These are phyloP conservation scores for Blastomyces percursus DNA, from an alignment of 2,329 filamentous ascomycete genomes.

Conservation along the genomic window DNA sequence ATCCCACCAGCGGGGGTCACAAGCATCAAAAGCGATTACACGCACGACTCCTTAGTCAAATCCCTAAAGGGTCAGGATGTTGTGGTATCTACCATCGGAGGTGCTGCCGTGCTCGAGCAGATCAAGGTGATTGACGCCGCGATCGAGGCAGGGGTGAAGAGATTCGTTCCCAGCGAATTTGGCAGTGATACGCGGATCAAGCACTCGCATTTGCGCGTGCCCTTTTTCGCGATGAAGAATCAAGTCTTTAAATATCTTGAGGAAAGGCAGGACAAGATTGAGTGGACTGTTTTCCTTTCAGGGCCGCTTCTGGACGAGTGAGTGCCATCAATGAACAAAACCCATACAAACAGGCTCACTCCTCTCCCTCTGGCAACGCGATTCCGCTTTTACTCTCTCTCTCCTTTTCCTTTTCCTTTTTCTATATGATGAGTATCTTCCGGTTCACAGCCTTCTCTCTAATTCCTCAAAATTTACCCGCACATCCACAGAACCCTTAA, in stretches of 20 bases:
- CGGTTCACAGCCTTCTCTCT: background rate
- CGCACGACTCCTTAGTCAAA: constrained; percentile 13
- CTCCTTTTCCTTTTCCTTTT: background rate
- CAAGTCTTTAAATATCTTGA: constrained; percentile 11
- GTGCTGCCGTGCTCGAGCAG: constrained; percentile 3
- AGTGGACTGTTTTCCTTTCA: constrained; percentile 10
- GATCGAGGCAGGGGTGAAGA: constrained; percentile 5
- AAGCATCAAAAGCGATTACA: constrained; percentile 15
- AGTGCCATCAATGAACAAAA: background rate
- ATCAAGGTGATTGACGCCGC: constrained; percentile 10
- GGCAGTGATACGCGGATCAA: constrained; percentile 9
- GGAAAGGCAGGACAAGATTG: constrained; percentile 14
- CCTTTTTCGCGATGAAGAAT: constrained; percentile 11
- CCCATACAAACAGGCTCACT: background rate
- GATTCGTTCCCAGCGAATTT: constrained; percentile 10
- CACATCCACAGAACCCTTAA: constrained; percentile 5
- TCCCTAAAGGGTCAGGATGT: constrained; percentile 16
- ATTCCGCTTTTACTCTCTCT: background rate
- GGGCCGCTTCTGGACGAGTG: constrained; percentile 13
- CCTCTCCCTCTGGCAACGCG: background rate
- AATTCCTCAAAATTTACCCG: background rate
- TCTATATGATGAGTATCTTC: background rate
- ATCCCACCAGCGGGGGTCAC: constrained; percentile 9
- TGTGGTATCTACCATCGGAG: constrained; percentile 15
- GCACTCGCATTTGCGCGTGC: constrained; percentile 2